phyloP scores from a whole-genome alignment of 345 rosid genomes.

The Cardiospermum halicacabum region DNA sequence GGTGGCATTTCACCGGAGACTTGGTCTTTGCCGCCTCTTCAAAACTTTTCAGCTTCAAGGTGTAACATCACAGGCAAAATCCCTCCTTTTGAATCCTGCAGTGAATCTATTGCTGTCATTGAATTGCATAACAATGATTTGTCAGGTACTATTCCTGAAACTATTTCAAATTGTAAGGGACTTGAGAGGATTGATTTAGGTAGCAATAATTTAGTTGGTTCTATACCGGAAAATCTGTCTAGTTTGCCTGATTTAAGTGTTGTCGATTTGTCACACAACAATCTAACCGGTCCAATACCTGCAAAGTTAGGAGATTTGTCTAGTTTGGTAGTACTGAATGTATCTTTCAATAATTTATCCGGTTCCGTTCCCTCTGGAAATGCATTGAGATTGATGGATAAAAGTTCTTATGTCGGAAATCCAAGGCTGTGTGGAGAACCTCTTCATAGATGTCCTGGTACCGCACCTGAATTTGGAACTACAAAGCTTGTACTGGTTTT shows the following conservation, averaged over 20 bases:
- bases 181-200: conserved; percentile 56
- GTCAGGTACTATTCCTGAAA: conserved; percentile 44
- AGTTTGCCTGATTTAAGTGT: conserved; percentile 45
- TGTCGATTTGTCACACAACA: conserved; percentile 62
- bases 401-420: conserved; percentile 62
- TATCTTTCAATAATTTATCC: conserved; percentile 57
- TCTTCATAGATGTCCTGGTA: conserved; percentile 47
- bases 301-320: conserved; percentile 43
- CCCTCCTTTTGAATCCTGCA: conserved; percentile 61
- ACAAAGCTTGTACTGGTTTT: conserved; percentile 53
- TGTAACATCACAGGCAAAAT: conserved; percentile 61
- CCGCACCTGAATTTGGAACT: conserved; percentile 33
- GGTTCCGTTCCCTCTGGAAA: conserved; percentile 65
- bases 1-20: conserved; percentile 49
- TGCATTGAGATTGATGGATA: conserved; percentile 52
- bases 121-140: conserved; percentile 59
- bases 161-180: conserved; percentile 51
- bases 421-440: conserved; percentile 75
- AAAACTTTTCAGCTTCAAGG: conserved; percentile 72
- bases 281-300: conserved; percentile 61
- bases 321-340: conserved; percentile 43
- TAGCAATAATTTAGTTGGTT: conserved; percentile 48
- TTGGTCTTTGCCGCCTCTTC: conserved; percentile 69
- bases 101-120: conserved; percentile 50
- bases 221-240: conserved; percentile 49